Conservation (phyloP, 1,284 basidiomycete species). For the Austroboletus rostrupii region DNA sequence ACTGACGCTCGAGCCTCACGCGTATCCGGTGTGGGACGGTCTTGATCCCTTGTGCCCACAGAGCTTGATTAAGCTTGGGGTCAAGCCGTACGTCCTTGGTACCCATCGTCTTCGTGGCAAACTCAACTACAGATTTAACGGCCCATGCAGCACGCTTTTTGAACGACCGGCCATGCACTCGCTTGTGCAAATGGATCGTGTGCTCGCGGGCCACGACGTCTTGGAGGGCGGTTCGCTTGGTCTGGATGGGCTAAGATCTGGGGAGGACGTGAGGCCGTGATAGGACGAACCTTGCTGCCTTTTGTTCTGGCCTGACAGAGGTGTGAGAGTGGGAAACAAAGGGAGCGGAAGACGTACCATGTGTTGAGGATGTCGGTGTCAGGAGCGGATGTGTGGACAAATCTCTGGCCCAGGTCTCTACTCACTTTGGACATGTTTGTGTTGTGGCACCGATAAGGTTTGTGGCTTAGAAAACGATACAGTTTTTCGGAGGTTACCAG, state of each 20-base stretch:
- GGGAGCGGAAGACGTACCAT: slow-evolving; percentile 48
- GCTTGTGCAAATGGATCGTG: slow-evolving; percentile 95
- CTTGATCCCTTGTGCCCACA: slow-evolving; percentile 90
- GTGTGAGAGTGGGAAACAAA: slow-evolving; percentile 6
- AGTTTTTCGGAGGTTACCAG: slow-evolving; percentile 29
- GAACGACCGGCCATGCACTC: slow-evolving; percentile 85
- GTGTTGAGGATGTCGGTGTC: slow-evolving; percentile 52
- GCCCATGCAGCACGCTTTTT: slow-evolving; percentile 94
- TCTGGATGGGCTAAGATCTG: slow-evolving; percentile 36
- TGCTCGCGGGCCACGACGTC: slow-evolving; percentile 97
- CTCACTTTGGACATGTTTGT: slow-evolving; percentile 28
- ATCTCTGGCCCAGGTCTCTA: too few relatives aligned
- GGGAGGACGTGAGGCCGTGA: slow-evolving; percentile 20
- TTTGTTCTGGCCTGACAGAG: slow-evolving; percentile 44
- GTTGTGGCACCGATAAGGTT: slow-evolving; percentile 33
- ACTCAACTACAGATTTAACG: slow-evolving; percentile 86
- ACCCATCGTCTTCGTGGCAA: slow-evolving; percentile 92
- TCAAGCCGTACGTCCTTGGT: slow-evolving; percentile 89
- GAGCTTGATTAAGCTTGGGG: slow-evolving; percentile 89
- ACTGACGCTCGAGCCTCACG: slow-evolving; percentile 90
- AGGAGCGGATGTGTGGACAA: slow-evolving; percentile 30
- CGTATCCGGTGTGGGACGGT: slow-evolving; percentile 86
- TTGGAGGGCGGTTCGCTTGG: slow-evolving; percentile 91
- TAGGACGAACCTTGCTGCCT: slow-evolving; percentile 27
- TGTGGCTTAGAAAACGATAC: slow-evolving; percentile 33